A percentile compares a stretch with the other conserved stretches of the same genome.
Conservation (phyloP, 78 protist species). For the Monocercomonoides exilis region DNA sequence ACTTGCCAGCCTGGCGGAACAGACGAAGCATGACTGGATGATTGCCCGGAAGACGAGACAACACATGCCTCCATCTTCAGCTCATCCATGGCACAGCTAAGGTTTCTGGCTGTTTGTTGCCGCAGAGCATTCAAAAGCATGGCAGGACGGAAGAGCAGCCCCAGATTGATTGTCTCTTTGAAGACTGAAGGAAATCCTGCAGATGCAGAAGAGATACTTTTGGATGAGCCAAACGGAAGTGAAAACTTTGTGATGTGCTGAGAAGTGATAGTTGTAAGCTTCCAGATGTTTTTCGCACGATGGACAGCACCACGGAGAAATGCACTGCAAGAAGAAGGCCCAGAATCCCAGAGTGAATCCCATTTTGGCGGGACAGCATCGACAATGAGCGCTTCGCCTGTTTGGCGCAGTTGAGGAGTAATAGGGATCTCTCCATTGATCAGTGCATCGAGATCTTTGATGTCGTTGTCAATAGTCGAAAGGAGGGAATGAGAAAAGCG, state of each 20-base stretch:
- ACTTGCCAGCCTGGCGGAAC: neutral
- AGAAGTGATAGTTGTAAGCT: neutral
- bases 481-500: neutral
- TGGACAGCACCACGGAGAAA: constrained; percentile 28
- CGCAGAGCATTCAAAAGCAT: constrained; percentile 58
- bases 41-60: too few relatives aligned
- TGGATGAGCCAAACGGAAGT: neutral
- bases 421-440: neutral
- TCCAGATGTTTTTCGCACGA: constrained; percentile 9
- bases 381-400: neutral
- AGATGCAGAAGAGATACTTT: neutral
- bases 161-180: neutral
- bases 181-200: constrained; percentile 11
- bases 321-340: constrained; percentile 36
- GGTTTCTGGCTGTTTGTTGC: constrained; percentile 49
- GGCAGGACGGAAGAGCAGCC: constrained; percentile 49
- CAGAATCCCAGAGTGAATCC: constrained; percentile 3
- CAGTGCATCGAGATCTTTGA: neutral
- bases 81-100: neutral
- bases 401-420: neutral
- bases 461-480: neutral
- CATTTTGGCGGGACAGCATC: neutral
- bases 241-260: neutral
- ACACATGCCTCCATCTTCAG: neutral
- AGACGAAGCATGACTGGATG: neutral